Base-by-base conservation (phyloP, 495 filamentous ascomycete species). In the Neurospora pannonica region DNA sequence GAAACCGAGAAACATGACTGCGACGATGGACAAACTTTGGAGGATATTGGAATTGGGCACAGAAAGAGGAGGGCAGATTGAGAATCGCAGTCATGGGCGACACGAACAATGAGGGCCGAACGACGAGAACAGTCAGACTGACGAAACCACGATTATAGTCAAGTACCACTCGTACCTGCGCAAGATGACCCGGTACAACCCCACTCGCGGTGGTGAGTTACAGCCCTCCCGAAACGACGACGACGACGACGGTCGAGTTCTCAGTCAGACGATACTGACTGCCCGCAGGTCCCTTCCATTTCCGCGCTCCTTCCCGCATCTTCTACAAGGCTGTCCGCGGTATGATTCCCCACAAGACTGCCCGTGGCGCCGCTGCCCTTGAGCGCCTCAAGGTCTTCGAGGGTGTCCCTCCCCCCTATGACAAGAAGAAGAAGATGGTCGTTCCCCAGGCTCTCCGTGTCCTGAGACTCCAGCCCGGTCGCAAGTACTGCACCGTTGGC, bases 311-410 rank as follows among this genome's bases (percentile, higher is more conserved):
- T 71, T 96, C 95, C 78, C 91, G 97, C 84, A 97, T 99, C 87
- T 95, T 99, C 92, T 99, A 98, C 92, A 97, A 97, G 91, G 94
- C 96, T 83, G 94, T 99, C 87, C 97, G 96, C 83, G 96, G 96
- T 84, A 99, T 99, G 96, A 95, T 98, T 77, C 97, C 96, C 82
- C 96, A 99, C 93, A 99, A 99, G 91, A 98, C 96, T 78, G 88
- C 95, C 83, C 96, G 96, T 83, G 96, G 96, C 84, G 92, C 95
- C 82, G 94, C 95, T 77, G 96, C 96, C 76, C 85, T 99, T 85
- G 94, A 98, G 89, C 92, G 96, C 85, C 93, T 99, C 74, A 98
- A 98, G 93, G 93, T 97, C 83, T 99, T 98, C 87, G 96, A 99
- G 93, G 96, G 96, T 89, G 90, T 98, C 79, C 96, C 96, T 80